phyloP scores from a whole-genome alignment of 345 rosid genomes.

The Turritis glabra region DNA sequence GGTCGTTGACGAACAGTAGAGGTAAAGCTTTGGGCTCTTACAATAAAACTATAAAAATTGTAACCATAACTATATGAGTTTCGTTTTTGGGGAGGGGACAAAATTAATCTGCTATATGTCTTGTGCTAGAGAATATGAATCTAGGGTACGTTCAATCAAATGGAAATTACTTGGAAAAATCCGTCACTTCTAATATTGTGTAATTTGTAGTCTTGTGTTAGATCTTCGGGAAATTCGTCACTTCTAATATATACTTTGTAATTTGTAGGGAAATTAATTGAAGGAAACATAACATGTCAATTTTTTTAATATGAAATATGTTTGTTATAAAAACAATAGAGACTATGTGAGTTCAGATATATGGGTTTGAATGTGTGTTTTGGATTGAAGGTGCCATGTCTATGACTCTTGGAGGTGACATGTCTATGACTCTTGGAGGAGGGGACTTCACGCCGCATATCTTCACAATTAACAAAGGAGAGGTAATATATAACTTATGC shows the following conservation, averaged over 20 bases:
- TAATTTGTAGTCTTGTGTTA: not conserved
- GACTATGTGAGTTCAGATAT: not conserved
- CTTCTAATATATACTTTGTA: not conserved
- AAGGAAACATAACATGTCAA: not conserved
- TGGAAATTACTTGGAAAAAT: not conserved
- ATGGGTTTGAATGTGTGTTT: slow-evolving; percentile 27
- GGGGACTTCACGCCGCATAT: slow-evolving; percentile 66
- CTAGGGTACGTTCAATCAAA: not conserved
- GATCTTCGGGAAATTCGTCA: not conserved
- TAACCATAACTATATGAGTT: not conserved
- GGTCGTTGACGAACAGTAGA: slow-evolving; percentile 34
- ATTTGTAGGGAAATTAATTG: not conserved
- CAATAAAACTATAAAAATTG: slow-evolving; percentile 35
- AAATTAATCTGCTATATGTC: not conserved
- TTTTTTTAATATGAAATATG: not conserved
- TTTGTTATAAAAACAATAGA: not conserved
- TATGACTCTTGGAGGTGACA: slow-evolving; percentile 53
- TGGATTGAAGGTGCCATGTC: slow-evolving; percentile 55
- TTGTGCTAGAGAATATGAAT: not conserved
- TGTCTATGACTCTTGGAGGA: slow-evolving; percentile 53
- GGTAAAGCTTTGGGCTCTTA: slow-evolving; percentile 50
- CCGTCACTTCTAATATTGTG: too few species aligned
- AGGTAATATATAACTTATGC: slow-evolving; percentile 45
- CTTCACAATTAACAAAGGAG: slow-evolving; percentile 54
- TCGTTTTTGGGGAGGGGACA: not conserved